phyloP scores from a whole-genome alignment of 2,329 filamentous ascomycete genomes.

The Hypoxylon sp. region DNA sequence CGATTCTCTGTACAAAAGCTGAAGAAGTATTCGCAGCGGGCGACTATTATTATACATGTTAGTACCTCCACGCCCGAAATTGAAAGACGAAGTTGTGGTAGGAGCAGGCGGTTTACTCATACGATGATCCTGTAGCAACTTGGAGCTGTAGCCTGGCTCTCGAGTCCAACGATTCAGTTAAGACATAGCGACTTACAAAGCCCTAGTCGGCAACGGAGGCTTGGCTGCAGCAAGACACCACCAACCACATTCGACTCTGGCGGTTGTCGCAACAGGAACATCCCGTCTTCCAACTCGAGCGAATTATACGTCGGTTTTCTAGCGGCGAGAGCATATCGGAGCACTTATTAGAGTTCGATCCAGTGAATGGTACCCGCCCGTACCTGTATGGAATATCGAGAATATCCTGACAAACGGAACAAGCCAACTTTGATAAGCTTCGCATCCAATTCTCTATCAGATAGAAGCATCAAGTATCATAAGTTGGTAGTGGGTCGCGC shows the following conservation, averaged over 20 bases:
- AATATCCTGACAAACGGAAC: background rate
- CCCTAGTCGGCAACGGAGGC: slow-evolving; percentile 23
- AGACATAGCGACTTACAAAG: slow-evolving; percentile 12
- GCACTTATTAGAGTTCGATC: slow-evolving; percentile 27
- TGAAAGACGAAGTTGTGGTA: slow-evolving; percentile 9
- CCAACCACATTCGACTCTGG: slow-evolving; percentile 33
- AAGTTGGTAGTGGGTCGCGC: slow-evolving; percentile 31
- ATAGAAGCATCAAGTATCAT: slow-evolving; percentile 10
- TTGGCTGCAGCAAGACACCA: slow-evolving; percentile 40
- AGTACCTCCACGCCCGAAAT: slow-evolving; percentile 19
- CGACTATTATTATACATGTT: slow-evolving; percentile 32
- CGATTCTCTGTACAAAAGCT: slow-evolving; percentile 26
- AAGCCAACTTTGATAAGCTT: background rate
- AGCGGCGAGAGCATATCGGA: slow-evolving; percentile 4
- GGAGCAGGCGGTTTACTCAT: slow-evolving; percentile 26
- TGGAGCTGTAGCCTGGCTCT: slow-evolving; percentile 15
- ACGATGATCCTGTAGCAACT: slow-evolving; percentile 17
- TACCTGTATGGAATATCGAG: slow-evolving; percentile 6
- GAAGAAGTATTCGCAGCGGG: slow-evolving; percentile 6
- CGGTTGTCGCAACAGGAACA: slow-evolving; percentile 25
- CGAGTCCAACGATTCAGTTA: slow-evolving; percentile 16
- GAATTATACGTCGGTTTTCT: slow-evolving; percentile 24
- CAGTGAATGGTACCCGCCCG: slow-evolving; percentile 2
- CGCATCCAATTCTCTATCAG: slow-evolving; percentile 8
- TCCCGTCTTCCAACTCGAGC: slow-evolving; percentile 15